A percentile compares a stretch with the other conserved stretches of the same genome.
These are phyloP conservation scores for Solanum dulcamara DNA, from an alignment of 257 asterid species.

Conservation along the genomic window DNA sequence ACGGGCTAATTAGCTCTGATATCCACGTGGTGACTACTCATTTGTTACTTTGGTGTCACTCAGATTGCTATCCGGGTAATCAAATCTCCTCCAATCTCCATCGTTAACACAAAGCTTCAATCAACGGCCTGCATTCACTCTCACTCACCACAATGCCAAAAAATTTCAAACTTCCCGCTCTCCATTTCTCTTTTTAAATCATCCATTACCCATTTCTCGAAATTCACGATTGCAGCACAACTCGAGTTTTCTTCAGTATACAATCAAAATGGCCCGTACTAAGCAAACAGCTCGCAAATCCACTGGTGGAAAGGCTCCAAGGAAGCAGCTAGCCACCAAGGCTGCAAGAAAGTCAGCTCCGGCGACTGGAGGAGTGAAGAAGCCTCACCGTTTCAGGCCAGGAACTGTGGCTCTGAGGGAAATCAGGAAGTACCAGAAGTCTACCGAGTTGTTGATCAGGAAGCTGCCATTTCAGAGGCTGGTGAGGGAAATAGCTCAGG, in stretches of 20 bases:
- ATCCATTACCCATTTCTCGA: not conserved
- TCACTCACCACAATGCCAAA: not conserved
- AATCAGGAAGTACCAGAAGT: slow-evolving; percentile 62
- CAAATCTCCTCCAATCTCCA: not conserved
- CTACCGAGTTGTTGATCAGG: slow-evolving; percentile 56
- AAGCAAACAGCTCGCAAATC: slow-evolving; percentile 70
- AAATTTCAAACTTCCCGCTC: slow-evolving; percentile 15
- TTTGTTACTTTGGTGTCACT: not conserved
- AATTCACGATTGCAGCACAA: not conserved
- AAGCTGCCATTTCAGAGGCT: slow-evolving; percentile 68
- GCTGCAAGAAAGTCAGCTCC: slow-evolving; percentile 77
- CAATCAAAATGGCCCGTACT: slow-evolving; percentile 42
- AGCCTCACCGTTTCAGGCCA: slow-evolving; percentile 69
- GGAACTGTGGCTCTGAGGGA: slow-evolving; percentile 73
- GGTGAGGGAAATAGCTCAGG: slow-evolving; percentile 66
- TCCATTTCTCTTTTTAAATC: not conserved
- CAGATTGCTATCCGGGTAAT: not conserved
- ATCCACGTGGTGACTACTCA: not conserved
- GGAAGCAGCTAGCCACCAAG: slow-evolving; percentile 74
- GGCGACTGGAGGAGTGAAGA: slow-evolving; percentile 74
- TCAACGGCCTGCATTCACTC: not conserved
- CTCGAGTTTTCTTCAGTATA: not conserved
- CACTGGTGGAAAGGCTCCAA: slow-evolving; percentile 74
- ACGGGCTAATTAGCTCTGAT: not conserved
- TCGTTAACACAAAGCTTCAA: not conserved